Percentiles rank a stretch among this genome's conserved stretches.
Evolutionary conservation across 2,329 filamentous ascomycete genomes (phyloP).

Genomic region (Colletotrichum truncatum): DNA sequence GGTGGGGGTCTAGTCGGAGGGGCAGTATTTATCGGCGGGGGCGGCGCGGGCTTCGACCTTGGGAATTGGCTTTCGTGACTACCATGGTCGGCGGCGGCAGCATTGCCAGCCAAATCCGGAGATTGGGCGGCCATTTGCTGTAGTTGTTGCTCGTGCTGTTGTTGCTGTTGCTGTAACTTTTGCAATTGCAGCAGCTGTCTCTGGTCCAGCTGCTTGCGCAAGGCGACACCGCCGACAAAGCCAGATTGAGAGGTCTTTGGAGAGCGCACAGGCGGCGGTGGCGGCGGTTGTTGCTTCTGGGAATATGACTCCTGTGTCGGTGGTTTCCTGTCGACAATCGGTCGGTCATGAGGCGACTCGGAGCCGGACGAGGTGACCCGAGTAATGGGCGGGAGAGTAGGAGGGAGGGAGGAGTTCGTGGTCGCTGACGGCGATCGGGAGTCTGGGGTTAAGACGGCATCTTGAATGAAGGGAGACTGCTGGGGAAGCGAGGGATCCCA

Average conservation of each 20-base stretch:
- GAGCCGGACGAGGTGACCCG: slow-evolving; percentile 55
- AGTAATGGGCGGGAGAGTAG: slow-evolving; percentile 60
- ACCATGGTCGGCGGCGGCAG: neutral
- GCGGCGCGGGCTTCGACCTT: slow-evolving; percentile 41
- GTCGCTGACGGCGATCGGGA: slow-evolving; percentile 43
- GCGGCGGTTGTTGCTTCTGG: slow-evolving; percentile 35
- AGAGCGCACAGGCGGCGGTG: slow-evolving; percentile 40
- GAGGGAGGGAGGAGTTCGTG: slow-evolving; percentile 49
- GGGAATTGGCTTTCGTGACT: slow-evolving; percentile 37
- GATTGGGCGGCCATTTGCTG: slow-evolving; percentile 25
- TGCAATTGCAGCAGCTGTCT: slow-evolving; percentile 31
- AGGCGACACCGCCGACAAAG: slow-evolving; percentile 65
- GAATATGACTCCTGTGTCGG: slow-evolving; percentile 13
- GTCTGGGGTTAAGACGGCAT: slow-evolving; percentile 47
- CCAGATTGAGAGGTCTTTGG: slow-evolving; percentile 49
- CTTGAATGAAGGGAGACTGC: slow-evolving; percentile 51
- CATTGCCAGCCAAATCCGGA: slow-evolving; percentile 7
- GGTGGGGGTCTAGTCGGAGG: slow-evolving; percentile 40
- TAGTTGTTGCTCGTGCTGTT: slow-evolving; percentile 23
- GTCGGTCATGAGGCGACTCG: slow-evolving; percentile 23
- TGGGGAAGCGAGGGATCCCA: slow-evolving; percentile 43
- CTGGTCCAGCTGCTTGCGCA: slow-evolving; percentile 53
- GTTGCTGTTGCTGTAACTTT: slow-evolving; percentile 33
- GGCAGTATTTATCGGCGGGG: slow-evolving; percentile 46
- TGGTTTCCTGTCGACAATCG: slow-evolving; percentile 29